Conservation (phyloP, 331 rosid genomes). For the Prunus yedoensis region DNA sequence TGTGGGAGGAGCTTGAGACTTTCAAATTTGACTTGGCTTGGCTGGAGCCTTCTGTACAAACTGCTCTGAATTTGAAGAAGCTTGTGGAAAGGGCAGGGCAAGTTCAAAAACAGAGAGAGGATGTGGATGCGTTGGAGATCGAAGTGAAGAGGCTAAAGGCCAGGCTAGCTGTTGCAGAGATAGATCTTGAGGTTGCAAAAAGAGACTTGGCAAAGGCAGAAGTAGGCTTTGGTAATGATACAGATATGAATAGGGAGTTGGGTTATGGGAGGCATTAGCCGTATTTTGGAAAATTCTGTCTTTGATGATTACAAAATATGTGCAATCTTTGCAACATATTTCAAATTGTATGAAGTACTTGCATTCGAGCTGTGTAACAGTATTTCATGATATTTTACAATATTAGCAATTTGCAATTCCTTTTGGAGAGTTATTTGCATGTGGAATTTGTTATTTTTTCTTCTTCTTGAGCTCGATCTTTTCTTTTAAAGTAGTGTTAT, state of each 20-base stretch:
- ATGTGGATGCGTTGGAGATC: neutral
- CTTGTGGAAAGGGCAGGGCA: slow-evolving; percentile 8
- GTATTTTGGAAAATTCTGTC: neutral
- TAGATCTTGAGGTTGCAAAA: slow-evolving; percentile 4
- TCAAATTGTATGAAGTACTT: neutral
- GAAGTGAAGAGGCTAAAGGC: slow-evolving; percentile 10
- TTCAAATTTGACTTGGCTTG: slow-evolving; percentile 11
- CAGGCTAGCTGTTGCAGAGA: slow-evolving; percentile 11
- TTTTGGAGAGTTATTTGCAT: neutral
- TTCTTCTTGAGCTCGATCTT: neutral
- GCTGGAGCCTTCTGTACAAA: neutral
- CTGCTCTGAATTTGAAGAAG: slow-evolving; percentile 6
- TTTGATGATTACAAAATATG: neutral
- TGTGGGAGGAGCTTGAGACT: slow-evolving; percentile 15
- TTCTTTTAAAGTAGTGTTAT: no score
- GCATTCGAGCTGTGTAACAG: neutral
- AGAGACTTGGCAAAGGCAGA: neutral
- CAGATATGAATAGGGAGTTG: slow-evolving; percentile 11
- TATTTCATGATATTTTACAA: neutral
- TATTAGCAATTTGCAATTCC: neutral
- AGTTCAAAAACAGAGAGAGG: slow-evolving; percentile 6
- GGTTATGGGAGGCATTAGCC: slow-evolving; percentile 13
- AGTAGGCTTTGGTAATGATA: neutral
- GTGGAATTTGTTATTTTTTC: neutral
- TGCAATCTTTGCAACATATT: neutral